A percentile compares a stretch with the other conserved stretches of the same genome.
phyloP scores from a whole-genome alignment of 176 grass and related monocot genomes.

The Bothriochloa decipiens region DNA sequence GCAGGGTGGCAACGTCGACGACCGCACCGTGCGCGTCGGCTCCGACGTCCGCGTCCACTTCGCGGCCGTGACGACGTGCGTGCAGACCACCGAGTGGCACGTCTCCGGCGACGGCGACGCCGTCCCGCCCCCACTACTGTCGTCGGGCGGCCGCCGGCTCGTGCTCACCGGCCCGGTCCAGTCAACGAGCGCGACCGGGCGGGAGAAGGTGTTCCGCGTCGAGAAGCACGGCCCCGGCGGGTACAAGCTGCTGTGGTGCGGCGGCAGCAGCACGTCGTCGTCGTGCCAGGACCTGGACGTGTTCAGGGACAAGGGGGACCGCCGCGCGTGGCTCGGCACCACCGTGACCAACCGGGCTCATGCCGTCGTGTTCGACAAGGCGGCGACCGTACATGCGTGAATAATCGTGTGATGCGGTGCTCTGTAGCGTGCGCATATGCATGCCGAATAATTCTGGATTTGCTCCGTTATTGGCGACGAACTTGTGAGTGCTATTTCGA shows the following conservation, averaged over 20 bases:
- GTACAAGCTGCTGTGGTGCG: conserved; percentile 62
- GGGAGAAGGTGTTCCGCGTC: conserved; percentile 63
- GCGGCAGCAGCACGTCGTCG: background rate
- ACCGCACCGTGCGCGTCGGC: conserved; percentile 25
- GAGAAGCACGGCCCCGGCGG: conserved; percentile 34
- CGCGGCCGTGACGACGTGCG: conserved; percentile 42
- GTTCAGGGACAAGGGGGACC: background rate
- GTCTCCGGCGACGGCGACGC: conserved; percentile 30
- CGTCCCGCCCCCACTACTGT: too few species aligned
- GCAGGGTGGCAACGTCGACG: background rate
- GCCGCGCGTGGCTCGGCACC: conserved; percentile 38
- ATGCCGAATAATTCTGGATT: conserved; percentile 29
- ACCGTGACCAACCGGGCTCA: background rate
- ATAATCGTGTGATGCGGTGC: background rate
- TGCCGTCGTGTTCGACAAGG: conserved; percentile 51
- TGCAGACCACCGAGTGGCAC: conserved; percentile 59
- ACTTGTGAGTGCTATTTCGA: background rate
- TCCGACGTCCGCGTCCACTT: conserved; percentile 57
- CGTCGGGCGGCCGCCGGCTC: background rate
- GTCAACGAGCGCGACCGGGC: background rate
- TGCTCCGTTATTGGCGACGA: background rate
- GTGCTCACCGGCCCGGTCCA: conserved; percentile 40
- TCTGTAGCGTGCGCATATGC: background rate
- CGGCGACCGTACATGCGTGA: background rate
- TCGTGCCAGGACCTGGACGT: conserved; percentile 47